A percentile compares a stretch with the other conserved stretches of the same genome.
Evolutionary conservation across 1,284 basidiomycete genomes (phyloP).

Genomic region (Prillingera fragicola): DNA sequence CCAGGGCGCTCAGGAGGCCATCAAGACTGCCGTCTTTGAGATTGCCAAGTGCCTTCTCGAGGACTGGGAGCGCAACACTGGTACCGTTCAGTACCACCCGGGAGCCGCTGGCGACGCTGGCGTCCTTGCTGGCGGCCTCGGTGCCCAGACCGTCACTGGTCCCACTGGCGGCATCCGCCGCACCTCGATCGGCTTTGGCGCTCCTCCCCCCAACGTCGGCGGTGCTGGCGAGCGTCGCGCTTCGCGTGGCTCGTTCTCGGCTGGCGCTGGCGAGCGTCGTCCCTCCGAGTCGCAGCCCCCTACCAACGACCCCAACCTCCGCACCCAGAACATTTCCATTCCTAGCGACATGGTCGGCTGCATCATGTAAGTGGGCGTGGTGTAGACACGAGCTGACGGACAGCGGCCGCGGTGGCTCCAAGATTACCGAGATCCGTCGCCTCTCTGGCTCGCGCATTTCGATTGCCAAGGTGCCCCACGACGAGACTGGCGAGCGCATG

Average conservation of each 20-base stretch:
- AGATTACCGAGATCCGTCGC: constrained; percentile 97
- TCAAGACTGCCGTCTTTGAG: constrained; percentile 85
- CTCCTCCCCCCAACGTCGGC: constrained; percentile 13
- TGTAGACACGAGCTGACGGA: constrained; percentile 4
- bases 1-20: constrained; percentile 84
- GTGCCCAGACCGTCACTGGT: constrained; percentile 47
- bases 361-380: constrained; percentile 58
- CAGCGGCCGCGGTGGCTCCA: constrained; percentile 85
- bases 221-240: constrained; percentile 16
- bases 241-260: constrained; percentile 23
- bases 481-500: constrained; percentile 98
- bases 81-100: constrained; percentile 93
- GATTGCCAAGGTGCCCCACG: constrained; percentile 96
- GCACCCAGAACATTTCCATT: constrained; percentile 98
- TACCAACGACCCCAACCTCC: constrained; percentile 62
- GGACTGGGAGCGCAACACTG: constrained; percentile 89
- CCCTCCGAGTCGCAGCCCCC: constrained; percentile 52
- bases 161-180: constrained; percentile 49
- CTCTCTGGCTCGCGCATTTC: constrained; percentile 94
- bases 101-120: constrained; percentile 69
- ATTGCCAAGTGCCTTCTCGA: constrained; percentile 93
- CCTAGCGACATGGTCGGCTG: constrained; percentile 98
- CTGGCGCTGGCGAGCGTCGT: constrained; percentile 36
- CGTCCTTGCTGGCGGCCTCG: constrained; percentile 52
- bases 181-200: constrained; percentile 37